Evolutionary conservation across 441 rosid species (phyloP).

Genomic region (Rhodomyrtus psidioides): DNA sequence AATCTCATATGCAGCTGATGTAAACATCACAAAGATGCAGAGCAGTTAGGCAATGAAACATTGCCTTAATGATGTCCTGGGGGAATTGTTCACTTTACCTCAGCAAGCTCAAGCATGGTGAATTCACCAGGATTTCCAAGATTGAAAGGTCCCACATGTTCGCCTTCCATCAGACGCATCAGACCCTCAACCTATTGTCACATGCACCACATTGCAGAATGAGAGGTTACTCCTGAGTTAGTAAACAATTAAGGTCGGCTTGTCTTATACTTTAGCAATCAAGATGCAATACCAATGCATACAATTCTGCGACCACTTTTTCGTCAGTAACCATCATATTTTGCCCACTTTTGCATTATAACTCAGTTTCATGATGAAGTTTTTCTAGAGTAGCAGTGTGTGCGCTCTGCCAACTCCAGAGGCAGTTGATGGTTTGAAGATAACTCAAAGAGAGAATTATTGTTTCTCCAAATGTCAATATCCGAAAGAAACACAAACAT

Average conservation of each 20-base stretch:
- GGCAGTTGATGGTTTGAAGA: not conserved
- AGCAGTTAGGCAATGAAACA: not conserved
- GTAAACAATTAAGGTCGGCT: not conserved
- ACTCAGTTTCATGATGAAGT: not conserved
- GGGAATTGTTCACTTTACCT: constrained; percentile 29
- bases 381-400: not conserved
- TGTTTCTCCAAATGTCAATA: not conserved
- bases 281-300: not conserved
- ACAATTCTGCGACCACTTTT: not conserved
- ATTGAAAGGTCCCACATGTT: constrained; percentile 91
- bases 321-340: not conserved
- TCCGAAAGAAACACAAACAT: not conserved
- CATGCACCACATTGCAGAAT: not conserved
- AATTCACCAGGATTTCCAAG: constrained; percentile 99
- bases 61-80: not conserved
- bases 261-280: not conserved
- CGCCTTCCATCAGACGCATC: constrained; percentile 96
- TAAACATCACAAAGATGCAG: not conserved
- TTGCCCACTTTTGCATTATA: not conserved
- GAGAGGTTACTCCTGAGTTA: not conserved
- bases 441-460: not conserved
- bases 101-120: constrained; percentile 94
- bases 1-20: not conserved
- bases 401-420: not conserved
- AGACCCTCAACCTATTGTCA: constrained; percentile 76